These are phyloP conservation scores for Coemansia pectinata DNA, from an alignment of 192 early-diverging fungal genomes.

Conservation along the genomic window DNA sequence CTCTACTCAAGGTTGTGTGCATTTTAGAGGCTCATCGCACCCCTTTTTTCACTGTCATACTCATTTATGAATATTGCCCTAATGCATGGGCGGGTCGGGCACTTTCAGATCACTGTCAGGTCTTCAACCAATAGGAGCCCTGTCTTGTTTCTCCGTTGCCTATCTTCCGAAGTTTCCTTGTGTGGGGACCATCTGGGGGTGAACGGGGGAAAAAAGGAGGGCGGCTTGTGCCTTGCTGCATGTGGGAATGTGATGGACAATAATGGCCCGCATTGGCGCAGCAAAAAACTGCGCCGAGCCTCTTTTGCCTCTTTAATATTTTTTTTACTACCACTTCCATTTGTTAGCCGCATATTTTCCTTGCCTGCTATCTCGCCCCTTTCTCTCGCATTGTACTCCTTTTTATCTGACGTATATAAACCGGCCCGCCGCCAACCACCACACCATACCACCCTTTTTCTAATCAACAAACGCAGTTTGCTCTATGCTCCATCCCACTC, in stretches of 20 bases:
- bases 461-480: background rate
- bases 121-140: background rate
- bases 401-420: slow-evolving; percentile 10
- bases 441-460: background rate
- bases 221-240: background rate
- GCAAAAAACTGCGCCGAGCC: background rate
- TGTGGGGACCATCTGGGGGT: background rate
- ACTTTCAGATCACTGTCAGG: background rate
- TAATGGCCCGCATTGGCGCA: background rate
- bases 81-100: background rate
- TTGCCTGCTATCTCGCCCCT: background rate
- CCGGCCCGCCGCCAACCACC: background rate
- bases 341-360: background rate
- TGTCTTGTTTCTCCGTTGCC: background rate
- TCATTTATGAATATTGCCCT: background rate
- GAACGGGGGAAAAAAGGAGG: background rate
- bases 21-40: background rate
- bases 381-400: background rate
- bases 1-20: background rate
- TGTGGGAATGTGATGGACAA: background rate
- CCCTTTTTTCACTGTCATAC: background rate
- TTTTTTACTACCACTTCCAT: background rate
- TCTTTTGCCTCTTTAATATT: background rate
- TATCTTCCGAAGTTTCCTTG: background rate
- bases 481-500: slow-evolving; percentile 30